A percentile compares a stretch with the other conserved stretches of the same genome.
Evolutionary conservation across 805 yeast genomes (phyloP).

Genomic region (Kodamaea fukazawae): DNA sequence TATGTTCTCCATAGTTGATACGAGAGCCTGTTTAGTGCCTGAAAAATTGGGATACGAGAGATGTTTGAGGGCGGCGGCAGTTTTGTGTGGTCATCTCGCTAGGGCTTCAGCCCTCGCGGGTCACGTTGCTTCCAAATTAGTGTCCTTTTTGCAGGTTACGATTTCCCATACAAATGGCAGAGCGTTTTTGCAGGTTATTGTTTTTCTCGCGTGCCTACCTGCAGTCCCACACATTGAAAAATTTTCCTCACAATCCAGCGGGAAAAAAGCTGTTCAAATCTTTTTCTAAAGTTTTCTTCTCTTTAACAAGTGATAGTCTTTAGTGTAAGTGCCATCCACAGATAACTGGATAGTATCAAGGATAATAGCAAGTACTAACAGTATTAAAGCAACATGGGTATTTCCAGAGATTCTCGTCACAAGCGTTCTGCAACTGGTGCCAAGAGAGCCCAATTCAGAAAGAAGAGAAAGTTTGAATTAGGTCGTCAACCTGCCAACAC

Average conservation of each 20-base stretch:
- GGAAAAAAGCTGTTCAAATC: slow-evolving; percentile 4
- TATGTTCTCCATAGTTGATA: slow-evolving; percentile 49
- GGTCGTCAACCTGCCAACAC: slow-evolving; percentile 99
- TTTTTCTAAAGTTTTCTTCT: slow-evolving; percentile 14
- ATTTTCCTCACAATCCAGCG: slow-evolving; percentile 6
- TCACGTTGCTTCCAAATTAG: neutral
- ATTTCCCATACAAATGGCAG: too few species aligned
- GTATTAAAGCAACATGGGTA: slow-evolving; percentile 76
- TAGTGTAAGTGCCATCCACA: slow-evolving; percentile 12
- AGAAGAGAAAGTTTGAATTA: slow-evolving; percentile 99
- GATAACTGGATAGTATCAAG: neutral
- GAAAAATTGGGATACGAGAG: too few species aligned
- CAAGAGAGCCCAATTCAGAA: slow-evolving; percentile 99
- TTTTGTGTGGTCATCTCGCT: neutral
- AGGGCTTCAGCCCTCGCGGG: slow-evolving; percentile 15
- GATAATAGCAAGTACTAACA: slow-evolving; percentile 18
- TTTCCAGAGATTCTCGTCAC: slow-evolving; percentile 99
- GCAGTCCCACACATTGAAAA: slow-evolving; percentile 6
- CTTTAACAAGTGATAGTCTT: slow-evolving; percentile 17
- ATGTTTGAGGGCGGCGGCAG: neutral
- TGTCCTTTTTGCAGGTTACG: slow-evolving; percentile 2
- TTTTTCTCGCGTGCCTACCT: slow-evolving; percentile 1
- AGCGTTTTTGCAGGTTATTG: neutral
- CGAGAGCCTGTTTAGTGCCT: neutral
- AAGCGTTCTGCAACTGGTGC: slow-evolving; percentile 99